Evolutionary conservation across 2,329 filamentous ascomycete genomes (phyloP), one percentile per base, ranked within the genome.

Genomic region (Phialocephala subalpina): DNA sequence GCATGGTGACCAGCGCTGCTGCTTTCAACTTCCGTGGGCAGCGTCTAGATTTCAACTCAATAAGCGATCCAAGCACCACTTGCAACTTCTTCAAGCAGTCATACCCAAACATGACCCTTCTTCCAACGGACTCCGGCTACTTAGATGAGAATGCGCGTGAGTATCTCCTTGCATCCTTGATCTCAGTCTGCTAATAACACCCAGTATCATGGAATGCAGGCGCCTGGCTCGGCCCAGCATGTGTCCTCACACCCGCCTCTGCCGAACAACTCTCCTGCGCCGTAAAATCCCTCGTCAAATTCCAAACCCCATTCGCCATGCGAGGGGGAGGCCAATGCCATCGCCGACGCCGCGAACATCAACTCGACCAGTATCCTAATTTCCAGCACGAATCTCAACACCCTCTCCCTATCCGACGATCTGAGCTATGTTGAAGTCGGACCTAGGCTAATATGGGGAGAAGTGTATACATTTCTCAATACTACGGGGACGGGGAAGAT

Each of bases 251-350:
- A n/a, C 70, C 69, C 11, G 45, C 45, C 25, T 59, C 27, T 7
- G 60, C 69, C 0, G 38, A 68, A 35, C 36, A 72, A 36, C 22
- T 72, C 36, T 71, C 70, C 2, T 61, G 36, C 20, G 67, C 69
- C 18, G 53, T 72, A 11, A 68, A 64, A 35, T 64, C 29, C 9
- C 63, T 71, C 12, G 61, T 60, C 5, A 29, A 63, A 38, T 59
- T 65, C 25, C 33, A 55, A 14, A 67, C 67, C 18, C 71, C 74
- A 38, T 89, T 89, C 68, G 85, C 86, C 7, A 76, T 86, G 69
- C 84, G 86, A 69, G 83, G 83, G 8, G 86, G 86, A 33, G 87
- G 86, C 0, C 86, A 89, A 85, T 83, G 64, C 82, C 85, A 86
- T 87, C 71, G 78, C 83, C n/a, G 81, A 82, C 67, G 80, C 83